Base-by-base conservation (phyloP, 2,329 filamentous ascomycete genomes). In the Rhynchosporium graminicola region DNA sequence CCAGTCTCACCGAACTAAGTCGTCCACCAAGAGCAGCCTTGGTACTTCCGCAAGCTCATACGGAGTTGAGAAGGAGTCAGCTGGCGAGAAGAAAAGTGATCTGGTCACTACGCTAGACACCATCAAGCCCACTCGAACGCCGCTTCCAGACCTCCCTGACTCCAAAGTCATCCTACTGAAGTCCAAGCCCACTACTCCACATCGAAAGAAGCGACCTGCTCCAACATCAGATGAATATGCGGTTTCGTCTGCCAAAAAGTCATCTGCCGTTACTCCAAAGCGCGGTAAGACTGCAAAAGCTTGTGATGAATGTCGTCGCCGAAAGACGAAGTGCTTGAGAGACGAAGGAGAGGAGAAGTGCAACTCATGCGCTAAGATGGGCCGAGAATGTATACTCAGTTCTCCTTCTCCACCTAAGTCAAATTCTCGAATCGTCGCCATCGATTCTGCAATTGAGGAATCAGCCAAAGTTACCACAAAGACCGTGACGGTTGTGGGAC, bases 281-380 rank as follows among this genome's bases (percentile, higher is more conserved):
- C 52, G 52, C 26, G 38, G 52, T 26, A 56, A 56, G 52, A 20
- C 36, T 13, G 20, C 52, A 6, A 43, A 42, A 15, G 52, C 52
- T 12, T 56, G 52, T 26, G 36, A 56, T 31, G 52, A 56, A 15
- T 56, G 52, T 12, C 52, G 52, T 13, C 52, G 52, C 20, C 52
- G 52, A 3, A 56, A 56, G 52, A 43, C 31, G 36, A 56, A 56
- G 40, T 56, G 52, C 36, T 42, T 42, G 40, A 56, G 38, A 31
- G 40, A 43, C 6, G 36, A 56, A 10, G n/a, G 36, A 2, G 40
- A 43, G 3, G 40, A 43, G 1, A n/a, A 10, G 13, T 56, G 52
- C 8, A 20, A 13, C 31, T 56, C 52, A 5, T 56, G 52, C 38
- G 13, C 5, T 5, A 43, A 43, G 52, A 26, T 56, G 4, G 40